These are phyloP conservation scores for Blastocladiella emersonii DNA, from an alignment of 371 early-diverging fungal genomes.

Conservation along the genomic window DNA sequence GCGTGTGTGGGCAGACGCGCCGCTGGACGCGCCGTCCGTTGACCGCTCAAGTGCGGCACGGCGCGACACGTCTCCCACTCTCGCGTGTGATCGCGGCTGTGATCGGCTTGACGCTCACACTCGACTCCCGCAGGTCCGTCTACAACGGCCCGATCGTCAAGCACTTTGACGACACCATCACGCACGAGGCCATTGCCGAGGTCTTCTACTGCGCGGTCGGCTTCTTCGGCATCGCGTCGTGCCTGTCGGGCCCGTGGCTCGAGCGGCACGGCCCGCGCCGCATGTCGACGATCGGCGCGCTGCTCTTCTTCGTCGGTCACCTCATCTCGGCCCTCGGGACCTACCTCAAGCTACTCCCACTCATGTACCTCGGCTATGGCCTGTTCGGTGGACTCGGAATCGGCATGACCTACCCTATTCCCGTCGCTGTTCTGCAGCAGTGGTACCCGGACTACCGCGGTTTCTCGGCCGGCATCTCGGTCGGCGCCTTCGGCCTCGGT, in stretches of 20 bases:
- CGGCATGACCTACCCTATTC: constrained; percentile 34
- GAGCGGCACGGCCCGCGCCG: constrained; percentile 23
- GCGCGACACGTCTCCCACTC: too few species aligned
- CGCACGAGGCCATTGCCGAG: background rate
- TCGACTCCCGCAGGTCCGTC: background rate
- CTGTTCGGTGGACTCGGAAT: constrained; percentile 32
- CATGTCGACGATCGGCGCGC: constrained; percentile 15
- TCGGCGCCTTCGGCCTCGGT: constrained; percentile 39
- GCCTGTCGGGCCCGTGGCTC: constrained; percentile 23
- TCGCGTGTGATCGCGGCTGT: constrained; percentile 23
- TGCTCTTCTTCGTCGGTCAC: constrained; percentile 20
- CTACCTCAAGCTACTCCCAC: constrained; percentile 22
- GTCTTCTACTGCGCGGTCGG: constrained; percentile 10
- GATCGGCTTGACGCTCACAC: too few species aligned
- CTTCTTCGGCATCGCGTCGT: constrained; percentile 22
- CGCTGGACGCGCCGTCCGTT: too few species aligned
- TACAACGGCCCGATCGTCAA: constrained; percentile 1
- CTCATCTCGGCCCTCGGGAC: constrained; percentile 25
- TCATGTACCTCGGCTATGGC: constrained; percentile 38
- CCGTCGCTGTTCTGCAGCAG: constrained; percentile 20
- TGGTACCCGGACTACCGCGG: constrained; percentile 28
- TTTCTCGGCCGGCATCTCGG: constrained; percentile 26
- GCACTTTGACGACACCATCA: background rate
- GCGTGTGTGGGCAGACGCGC: too few species aligned
- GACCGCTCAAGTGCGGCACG: too few species aligned